These are phyloP conservation scores for Daldinia concentrica DNA, from an alignment of 495 filamentous ascomycete species.

Conservation along the genomic window DNA sequence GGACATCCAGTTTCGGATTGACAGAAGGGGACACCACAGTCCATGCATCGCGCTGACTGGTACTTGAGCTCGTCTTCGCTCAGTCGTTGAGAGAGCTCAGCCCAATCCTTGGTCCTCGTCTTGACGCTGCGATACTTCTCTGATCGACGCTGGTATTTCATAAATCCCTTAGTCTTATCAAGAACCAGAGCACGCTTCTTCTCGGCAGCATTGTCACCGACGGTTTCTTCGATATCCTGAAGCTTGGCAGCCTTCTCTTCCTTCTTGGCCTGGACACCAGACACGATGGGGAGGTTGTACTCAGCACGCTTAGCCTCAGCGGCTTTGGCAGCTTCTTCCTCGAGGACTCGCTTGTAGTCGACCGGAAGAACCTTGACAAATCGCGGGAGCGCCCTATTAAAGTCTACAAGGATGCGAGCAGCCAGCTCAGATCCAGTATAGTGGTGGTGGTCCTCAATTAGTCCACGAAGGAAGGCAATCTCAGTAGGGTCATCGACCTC, in stretches of 20 bases:
- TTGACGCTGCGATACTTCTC: constrained; percentile 94
- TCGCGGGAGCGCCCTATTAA: constrained; percentile 88
- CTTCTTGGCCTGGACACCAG: constrained; percentile 71
- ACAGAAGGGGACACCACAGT: constrained; percentile 99
- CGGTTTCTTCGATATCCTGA: constrained; percentile 93
- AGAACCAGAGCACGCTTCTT: constrained; percentile 93
- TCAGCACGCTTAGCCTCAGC: constrained; percentile 83
- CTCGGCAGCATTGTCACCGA: constrained; percentile 84
- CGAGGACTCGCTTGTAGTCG: constrained; percentile 96
- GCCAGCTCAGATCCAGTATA: constrained; percentile 98
- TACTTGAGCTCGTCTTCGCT: constrained; percentile 99
- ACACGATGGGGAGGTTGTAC: constrained; percentile 82
- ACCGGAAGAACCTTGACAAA: constrained; percentile 96
- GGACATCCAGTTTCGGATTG: constrained; percentile 97
- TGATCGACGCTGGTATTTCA: constrained; percentile 94
- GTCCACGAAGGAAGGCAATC: constrained; percentile 90
- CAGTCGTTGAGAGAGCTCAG: constrained; percentile 86
- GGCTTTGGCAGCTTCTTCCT: constrained; percentile 85
- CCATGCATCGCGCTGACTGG: constrained; percentile 98
- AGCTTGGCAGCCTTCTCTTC: constrained; percentile 81
- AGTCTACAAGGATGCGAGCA: constrained; percentile 95
- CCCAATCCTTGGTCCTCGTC: constrained; percentile 93
- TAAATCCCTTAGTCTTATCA: constrained; percentile 98
- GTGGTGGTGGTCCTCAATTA: constrained; percentile 98
- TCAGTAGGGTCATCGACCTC: constrained; percentile 87